Base-by-base conservation (phyloP, 2,329 filamentous ascomycete species). In the Fusarium pseudoanthophilum region DNA sequence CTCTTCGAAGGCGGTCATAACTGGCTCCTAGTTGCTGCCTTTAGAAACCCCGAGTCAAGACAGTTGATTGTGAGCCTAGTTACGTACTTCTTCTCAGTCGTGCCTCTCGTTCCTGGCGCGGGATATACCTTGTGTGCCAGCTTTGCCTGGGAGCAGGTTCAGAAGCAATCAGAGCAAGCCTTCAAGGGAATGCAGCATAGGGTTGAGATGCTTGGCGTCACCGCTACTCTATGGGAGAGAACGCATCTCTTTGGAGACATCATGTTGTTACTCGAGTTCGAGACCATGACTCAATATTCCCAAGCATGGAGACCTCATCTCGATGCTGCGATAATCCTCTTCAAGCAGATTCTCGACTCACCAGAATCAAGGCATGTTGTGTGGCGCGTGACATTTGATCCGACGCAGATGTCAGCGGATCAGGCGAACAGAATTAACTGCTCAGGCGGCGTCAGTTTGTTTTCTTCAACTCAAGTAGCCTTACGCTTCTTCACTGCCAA, bases 1-100 rank as follows among this genome's bases (percentile, higher is more conserved):
- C 69, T 87, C 4, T 76, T 85, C 11, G 80, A 86, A 70, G 84
- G 85, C 14, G 87, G 87, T 7, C 83, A 85, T 45, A 83, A 84
- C 13, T 90, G 87, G 88, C 80, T 90, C 30, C 79, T 90, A 11
- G 82, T 85, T 21, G 79, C 88, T 60, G 81, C 89, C 16, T 81
- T 84, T 42, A 83, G 82, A 37, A 88, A 85, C 73, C 84, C 84
- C 51, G 82, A 86, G 7, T 78, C 88, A 16, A 87, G 85, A 72
- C 86, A 89, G 72, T 83, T 85, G 1, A 83, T 84, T 21, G 79
- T 89, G 15, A 84, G 85, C 55, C 20, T 72, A 14, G 36, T 4
- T 7, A 67, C 68, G 20, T 72, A 69, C 52, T 66, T 73, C 37
- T 42, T 69, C 34, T 60, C 71, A 7, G 34, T 66, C 5, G 45